Conservation (phyloP, 768 basidiomycete genomes). For the Lentinula sp. region DNA sequence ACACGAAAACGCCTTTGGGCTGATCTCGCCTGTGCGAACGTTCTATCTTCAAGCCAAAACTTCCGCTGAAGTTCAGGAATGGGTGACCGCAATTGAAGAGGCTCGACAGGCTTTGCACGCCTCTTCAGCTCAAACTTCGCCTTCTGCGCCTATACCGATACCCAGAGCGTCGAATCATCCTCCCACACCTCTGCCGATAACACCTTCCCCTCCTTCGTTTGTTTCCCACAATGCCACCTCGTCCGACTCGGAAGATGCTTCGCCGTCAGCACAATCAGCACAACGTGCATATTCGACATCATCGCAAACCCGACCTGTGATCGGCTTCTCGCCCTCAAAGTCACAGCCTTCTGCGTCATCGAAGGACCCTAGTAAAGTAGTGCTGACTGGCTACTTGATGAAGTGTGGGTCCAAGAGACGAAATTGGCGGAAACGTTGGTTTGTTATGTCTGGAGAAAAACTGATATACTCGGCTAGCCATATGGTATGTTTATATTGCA, state of each 20-base stretch:
- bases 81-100: slow-evolving; percentile 81
- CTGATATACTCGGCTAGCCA: slow-evolving; percentile 88
- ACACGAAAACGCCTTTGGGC: slow-evolving; percentile 83
- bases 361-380: slow-evolving; percentile 68
- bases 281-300: slow-evolving; percentile 36
- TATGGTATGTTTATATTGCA: slow-evolving; percentile 63
- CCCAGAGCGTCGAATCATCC: slow-evolving; percentile 27
- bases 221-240: slow-evolving; percentile 51
- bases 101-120: slow-evolving; percentile 60
- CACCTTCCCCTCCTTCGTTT: slow-evolving; percentile 44
- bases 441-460: slow-evolving; percentile 84
- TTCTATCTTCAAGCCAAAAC: slow-evolving; percentile 84
- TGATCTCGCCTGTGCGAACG: slow-evolving; percentile 86
- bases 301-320: slow-evolving; percentile 35
- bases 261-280: slow-evolving; percentile 34
- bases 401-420: slow-evolving; percentile 92
- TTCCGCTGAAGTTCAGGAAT: slow-evolving; percentile 66
- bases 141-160: slow-evolving; percentile 48
- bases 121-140: slow-evolving; percentile 51
- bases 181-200: slow-evolving; percentile 24
- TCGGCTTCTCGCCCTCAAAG: slow-evolving; percentile 40
- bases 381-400: slow-evolving; percentile 90
- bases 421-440: slow-evolving; percentile 97
- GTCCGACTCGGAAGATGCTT: slow-evolving; percentile 75
- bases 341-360: slow-evolving; percentile 19